Base-by-base conservation (phyloP, 2,329 filamentous ascomycete species). In the Claviceps cyperi region DNA sequence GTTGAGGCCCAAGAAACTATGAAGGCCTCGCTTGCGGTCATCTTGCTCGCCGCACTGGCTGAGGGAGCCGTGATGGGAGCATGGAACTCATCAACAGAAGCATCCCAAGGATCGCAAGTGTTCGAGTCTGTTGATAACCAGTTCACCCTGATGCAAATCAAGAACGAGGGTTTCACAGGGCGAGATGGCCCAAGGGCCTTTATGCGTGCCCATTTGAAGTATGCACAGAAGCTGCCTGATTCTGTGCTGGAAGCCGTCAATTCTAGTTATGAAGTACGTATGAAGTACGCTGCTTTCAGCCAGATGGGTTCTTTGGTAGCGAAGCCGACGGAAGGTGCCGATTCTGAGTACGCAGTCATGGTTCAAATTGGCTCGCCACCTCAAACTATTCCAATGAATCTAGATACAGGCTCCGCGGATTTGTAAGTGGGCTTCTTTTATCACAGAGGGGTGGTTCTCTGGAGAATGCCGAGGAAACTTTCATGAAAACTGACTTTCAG, bases 401-500 rank as follows among this genome's bases (percentile, higher is more conserved):
- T 89, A 53, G 85, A 89, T 56, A 89, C 84, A 14, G 66, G 66
- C 3, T 69, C 66, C 13, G 57, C 82, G 72, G 54, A 83, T 71
- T 54, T 69, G 66, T 67, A 59, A 59, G 64, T 19, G 28, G 28
- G 19, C 13, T 15, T 14, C 19, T 19, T 3, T 4, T 39, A 9
- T 28, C 22, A 4, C 39, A 35, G 15, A 15, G 21, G 11, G 17
- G 4, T 17, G 17, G 3, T 46, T 38, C 5, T 5, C 6, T 17
- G 19, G 7, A 14, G 11, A 15, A 9, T 39, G 5, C 6, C 5
- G 9, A 13, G n/a, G 2, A 21, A 37, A 5, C 4, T 44, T 13
- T 24, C 7, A 19, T 41, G 28, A 9, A 32, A 5, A 7, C 40
- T 46, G 8, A 45, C 36, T 3, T 19, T 4, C 0, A 22, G 9